phyloP scores from a whole-genome alignment of 192 early-diverging fungal genomes.

The Rhizophlyctis rosea region DNA sequence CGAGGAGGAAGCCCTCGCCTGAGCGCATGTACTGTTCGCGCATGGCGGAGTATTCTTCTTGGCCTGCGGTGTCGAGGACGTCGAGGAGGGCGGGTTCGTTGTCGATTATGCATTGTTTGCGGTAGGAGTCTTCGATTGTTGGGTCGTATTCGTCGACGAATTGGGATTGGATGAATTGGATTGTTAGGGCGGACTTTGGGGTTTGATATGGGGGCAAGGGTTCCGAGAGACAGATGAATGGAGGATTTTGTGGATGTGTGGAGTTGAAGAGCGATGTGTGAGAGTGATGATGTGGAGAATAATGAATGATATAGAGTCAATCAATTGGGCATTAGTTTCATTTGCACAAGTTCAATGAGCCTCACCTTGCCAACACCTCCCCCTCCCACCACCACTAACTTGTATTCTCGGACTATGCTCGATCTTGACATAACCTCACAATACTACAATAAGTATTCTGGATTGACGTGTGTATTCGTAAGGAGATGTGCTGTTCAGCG shows the following conservation, averaged over 20 bases:
- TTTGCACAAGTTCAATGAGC: slow-evolving; percentile 2
- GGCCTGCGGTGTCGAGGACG: slow-evolving; percentile 80
- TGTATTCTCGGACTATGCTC: slow-evolving; percentile 35
- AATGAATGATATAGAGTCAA: neutral
- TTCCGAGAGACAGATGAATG: too few species aligned
- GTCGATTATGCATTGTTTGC: slow-evolving; percentile 79
- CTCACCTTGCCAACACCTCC: slow-evolving; percentile 33
- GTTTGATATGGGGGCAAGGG: too few species aligned
- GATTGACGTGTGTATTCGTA: too few species aligned
- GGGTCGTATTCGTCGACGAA: slow-evolving; percentile 52
- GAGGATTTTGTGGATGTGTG: too few species aligned
- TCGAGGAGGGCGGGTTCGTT: slow-evolving; percentile 71
- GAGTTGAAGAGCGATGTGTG: neutral
- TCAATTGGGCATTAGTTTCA: neutral
- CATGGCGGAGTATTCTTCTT: slow-evolving; percentile 43
- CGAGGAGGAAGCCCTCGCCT: slow-evolving; percentile 76
- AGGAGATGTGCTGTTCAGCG: too few species aligned
- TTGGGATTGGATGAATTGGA: slow-evolving; percentile 80
- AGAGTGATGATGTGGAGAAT: neutral
- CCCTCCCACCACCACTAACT: slow-evolving; percentile 30
- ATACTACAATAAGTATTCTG: too few species aligned
- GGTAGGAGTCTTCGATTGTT: slow-evolving; percentile 58
- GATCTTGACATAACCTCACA: slow-evolving; percentile 27
- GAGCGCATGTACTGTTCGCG: slow-evolving; percentile 77
- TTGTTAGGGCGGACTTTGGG: slow-evolving; percentile 37